Evolutionary conservation across 2,329 filamentous ascomycete genomes (phyloP), one percentile per base, ranked within the genome.

Genomic region (Pseudofabraea citricarpa): DNA sequence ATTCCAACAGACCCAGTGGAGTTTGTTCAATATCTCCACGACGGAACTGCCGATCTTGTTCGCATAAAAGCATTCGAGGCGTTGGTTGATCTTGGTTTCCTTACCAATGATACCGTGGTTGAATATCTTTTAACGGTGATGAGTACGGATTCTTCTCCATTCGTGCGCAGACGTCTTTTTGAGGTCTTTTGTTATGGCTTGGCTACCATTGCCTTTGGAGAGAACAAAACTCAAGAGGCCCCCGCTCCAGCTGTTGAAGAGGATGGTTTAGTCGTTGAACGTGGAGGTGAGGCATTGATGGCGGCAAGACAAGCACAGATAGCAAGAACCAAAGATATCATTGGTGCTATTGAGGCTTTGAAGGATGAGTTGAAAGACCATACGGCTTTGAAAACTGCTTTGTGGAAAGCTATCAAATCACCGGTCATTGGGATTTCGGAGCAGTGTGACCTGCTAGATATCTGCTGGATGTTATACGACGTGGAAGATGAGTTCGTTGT

Each of bases 41-140:
- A 85, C 53, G 78, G 74, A 45, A 85, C 78, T 5, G 66, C 71
- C 38, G 80, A 85, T 50, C 63, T 74, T 27, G 78, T 85, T 40
- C 76, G 81, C 18, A 75, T 85, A 62, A 83, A 83, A 60, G 79
- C 79, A 2, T 84, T 80, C 44, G 77, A 84, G 52, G 73, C 75
- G 8, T 63, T 86, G 35, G 69, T 84, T 27, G 78, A 84, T 48
- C 70, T 85, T n/a, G 79, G 79, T 0, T 71, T 74, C 38, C 66
- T 85, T 53, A 65, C 74, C 51, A 75, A 79, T 42, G 66, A 74
- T 2, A 62, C 65, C 2, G 69, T 85, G 33, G 68, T 82, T 51
- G 69, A 67, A 37, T 72, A 83, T 44, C 64, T 85, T 32, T 65
- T 84, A 23, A 72, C 73, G 19, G 69, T 73, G 13, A 65, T 83